Percentiles rank a stretch among this genome's conserved stretches.
Evolutionary conservation across 108 stramenopile genomes (phyloP).

Genomic region (Cyclotella atomus): DNA sequence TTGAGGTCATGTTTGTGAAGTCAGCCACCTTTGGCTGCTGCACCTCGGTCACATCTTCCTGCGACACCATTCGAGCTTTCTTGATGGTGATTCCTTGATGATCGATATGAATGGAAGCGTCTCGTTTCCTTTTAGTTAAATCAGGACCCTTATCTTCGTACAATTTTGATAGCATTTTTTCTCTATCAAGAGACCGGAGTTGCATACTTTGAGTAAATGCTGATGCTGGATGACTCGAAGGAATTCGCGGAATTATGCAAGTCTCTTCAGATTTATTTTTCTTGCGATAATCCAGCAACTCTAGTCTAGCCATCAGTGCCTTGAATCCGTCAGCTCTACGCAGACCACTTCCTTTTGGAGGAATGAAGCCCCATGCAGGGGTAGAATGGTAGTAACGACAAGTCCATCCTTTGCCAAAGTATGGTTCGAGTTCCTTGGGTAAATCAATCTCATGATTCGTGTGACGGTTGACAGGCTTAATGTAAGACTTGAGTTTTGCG

Average conservation of each 20-base stretch:
- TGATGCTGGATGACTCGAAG: background rate
- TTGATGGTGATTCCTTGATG: background rate
- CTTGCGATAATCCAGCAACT: background rate
- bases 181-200: no score
- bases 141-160: no score
- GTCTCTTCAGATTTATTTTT: no score
- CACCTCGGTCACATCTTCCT: background rate
- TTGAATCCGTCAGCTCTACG: conserved; percentile 17
- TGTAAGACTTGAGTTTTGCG: conserved; percentile 3
- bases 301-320: background rate
- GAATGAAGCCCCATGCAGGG: conserved; percentile 13
- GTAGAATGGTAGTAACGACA: conserved; percentile 18
- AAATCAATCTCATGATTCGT: conserved; percentile 7
- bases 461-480: background rate
- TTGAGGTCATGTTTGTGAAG: background rate
- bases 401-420: conserved; percentile 15
- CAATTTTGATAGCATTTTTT: no score
- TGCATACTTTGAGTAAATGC: no score
- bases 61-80: background rate
- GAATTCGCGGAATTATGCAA: background rate
- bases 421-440: background rate
- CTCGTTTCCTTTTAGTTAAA: background rate
- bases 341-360: conserved; percentile 12
- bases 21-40: background rate
- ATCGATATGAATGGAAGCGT: background rate